These are phyloP conservation scores for Fusarium scirpi DNA, from an alignment of 2,329 filamentous ascomycete genomes.

Conservation along the genomic window DNA sequence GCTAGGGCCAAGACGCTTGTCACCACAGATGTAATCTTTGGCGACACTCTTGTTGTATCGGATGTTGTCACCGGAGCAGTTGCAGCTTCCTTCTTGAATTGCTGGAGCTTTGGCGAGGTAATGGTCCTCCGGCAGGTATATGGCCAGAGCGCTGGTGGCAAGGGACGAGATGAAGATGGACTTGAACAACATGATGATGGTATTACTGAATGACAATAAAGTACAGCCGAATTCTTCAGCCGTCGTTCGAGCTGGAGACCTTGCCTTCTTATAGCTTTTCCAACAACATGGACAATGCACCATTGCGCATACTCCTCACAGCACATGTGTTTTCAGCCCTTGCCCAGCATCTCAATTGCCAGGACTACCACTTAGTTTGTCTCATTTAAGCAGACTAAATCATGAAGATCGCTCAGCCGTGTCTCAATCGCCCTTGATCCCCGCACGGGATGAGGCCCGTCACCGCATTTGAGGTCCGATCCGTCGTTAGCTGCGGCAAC, in stretches of 20 bases:
- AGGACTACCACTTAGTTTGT: neutral
- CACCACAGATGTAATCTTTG: conserved; percentile 17
- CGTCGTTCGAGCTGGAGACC: rapidly evolving
- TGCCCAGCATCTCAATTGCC: neutral
- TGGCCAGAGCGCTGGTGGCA: neutral
- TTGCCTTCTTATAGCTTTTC: neutral
- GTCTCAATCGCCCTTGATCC: neutral
- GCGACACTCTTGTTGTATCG: neutral
- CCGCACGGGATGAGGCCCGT: neutral
- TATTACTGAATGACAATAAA: rapidly evolving
- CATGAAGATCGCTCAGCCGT: neutral
- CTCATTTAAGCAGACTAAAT: neutral
- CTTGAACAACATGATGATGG: conserved; percentile 6
- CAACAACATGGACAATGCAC: no score
- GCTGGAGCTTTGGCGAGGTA: neutral
- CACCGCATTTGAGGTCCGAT: neutral
- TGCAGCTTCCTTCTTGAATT: neutral
- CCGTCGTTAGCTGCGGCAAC: conserved; percentile 1
- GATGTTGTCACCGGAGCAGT: conserved; percentile 14
- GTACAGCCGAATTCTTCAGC: rapidly evolving
- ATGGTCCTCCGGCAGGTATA: conserved; percentile 3
- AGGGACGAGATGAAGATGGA: conserved; percentile 20
- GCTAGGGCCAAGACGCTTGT: conserved; percentile 20
- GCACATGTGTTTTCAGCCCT: neutral
- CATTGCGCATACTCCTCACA: neutral